A percentile compares a stretch with the other conserved stretches of the same genome.
phyloP scores from a whole-genome alignment of 192 early-diverging fungal genomes.

The Umbelopsis vinacea region DNA sequence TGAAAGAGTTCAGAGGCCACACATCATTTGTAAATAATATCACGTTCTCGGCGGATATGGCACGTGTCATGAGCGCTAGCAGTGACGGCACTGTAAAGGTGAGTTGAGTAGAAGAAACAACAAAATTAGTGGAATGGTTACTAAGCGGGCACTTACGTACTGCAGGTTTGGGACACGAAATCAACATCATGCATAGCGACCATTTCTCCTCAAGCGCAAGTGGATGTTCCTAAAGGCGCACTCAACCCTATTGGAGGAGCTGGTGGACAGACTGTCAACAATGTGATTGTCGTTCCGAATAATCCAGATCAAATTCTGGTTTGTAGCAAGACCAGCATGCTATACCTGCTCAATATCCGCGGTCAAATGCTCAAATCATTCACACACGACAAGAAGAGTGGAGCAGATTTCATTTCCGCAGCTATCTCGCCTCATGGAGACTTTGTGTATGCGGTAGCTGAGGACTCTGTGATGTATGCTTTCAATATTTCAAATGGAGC shows the following conservation, averaged over 20 bases:
- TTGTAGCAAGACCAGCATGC: constrained; percentile 75
- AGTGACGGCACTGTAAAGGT: constrained; percentile 90
- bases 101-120: constrained; percentile 1
- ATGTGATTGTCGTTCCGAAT: constrained; percentile 66
- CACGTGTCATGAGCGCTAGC: constrained; percentile 75
- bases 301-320: constrained; percentile 72
- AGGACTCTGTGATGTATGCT: constrained; percentile 69
- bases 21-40: constrained; percentile 86
- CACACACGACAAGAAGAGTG: constrained; percentile 52
- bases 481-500: constrained; percentile 70
- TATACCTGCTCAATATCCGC: constrained; percentile 69
- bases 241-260: constrained; percentile 50
- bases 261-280: constrained; percentile 58
- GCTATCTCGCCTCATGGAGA: constrained; percentile 79
- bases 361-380: constrained; percentile 64
- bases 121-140: not conserved
- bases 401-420: constrained; percentile 57
- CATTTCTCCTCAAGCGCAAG: constrained; percentile 57
- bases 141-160: not conserved
- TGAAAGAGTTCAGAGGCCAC: constrained; percentile 94
- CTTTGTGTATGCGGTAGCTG: constrained; percentile 78
- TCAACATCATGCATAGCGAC: constrained; percentile 70
- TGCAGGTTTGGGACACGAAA: constrained; percentile 89
- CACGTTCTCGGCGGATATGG: constrained; percentile 71
- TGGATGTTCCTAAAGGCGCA: constrained; percentile 8